Evolutionary conservation across 169 alveolate species (phyloP).

Genomic region (Eimeria necatrix): DNA sequence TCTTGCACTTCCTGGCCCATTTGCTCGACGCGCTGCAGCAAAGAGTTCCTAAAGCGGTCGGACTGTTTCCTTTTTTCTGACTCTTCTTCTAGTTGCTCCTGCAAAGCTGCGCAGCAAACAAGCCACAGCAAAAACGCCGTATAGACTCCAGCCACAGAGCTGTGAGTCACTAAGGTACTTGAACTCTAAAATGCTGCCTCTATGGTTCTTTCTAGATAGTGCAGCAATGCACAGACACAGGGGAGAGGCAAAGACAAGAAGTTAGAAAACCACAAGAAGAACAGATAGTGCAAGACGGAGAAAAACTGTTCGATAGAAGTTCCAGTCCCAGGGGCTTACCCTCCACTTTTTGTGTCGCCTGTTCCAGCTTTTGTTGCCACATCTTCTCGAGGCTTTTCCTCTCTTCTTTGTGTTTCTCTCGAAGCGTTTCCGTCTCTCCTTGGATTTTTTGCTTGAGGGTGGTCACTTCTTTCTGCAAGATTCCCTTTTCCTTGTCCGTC

Average conservation of each 20-base stretch:
- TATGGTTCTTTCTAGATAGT: too few relatives aligned
- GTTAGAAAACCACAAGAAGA: background rate
- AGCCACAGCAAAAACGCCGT: background rate
- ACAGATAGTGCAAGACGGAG: background rate
- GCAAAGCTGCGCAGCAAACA: background rate
- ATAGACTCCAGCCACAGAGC: too few relatives aligned
- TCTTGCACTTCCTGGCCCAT: slow-evolving; percentile 16
- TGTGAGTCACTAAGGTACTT: too few relatives aligned
- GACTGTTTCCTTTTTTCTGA: background rate
- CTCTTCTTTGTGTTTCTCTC: background rate
- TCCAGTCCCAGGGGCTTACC: background rate
- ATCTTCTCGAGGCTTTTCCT: background rate
- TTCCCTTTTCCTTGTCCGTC: background rate
- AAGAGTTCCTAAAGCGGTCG: background rate
- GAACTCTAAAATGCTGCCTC: too few relatives aligned
- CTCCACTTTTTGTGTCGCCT: background rate
- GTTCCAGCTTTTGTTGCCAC: background rate
- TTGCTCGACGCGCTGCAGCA: slow-evolving; percentile 19
- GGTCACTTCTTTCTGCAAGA: background rate
- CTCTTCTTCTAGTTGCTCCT: slow-evolving; percentile 11
- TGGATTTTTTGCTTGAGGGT: background rate
- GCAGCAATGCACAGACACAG: slow-evolving; percentile 9
- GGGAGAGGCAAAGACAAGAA: too few relatives aligned
- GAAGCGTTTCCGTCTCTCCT: background rate
- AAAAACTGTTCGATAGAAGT: background rate